phyloP scores from a whole-genome alignment of 306 rosid species.

The Vigna radiata region DNA sequence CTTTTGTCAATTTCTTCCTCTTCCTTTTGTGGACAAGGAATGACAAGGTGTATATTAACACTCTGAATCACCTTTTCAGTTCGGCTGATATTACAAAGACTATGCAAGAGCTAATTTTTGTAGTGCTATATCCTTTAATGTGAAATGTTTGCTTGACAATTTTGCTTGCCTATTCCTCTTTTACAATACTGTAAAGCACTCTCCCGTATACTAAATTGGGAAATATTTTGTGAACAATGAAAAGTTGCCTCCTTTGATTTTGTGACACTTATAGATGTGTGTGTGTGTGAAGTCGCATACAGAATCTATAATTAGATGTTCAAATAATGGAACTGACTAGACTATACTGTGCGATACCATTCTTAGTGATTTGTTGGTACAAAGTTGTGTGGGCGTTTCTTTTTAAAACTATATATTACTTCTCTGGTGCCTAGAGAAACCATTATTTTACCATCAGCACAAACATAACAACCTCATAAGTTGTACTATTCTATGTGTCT shows the following conservation, averaged over 20 bases:
- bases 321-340: slow-evolving; percentile 2
- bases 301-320: neutral
- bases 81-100: neutral
- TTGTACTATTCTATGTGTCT: slow-evolving; percentile 29
- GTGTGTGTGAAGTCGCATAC: neutral
- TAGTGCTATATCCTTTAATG: neutral
- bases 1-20: slow-evolving; percentile 7
- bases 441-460: slow-evolving; percentile 20
- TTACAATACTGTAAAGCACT: neutral
- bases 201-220: slow-evolving; percentile 2
- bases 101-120: neutral
- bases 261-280: neutral
- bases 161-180: neutral
- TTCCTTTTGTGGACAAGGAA: slow-evolving; percentile 1
- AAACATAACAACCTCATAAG: slow-evolving; percentile 3
- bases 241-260: neutral
- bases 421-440: neutral
- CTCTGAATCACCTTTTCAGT: neutral
- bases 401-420: neutral
- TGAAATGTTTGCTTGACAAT: slow-evolving; percentile 9
- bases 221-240: neutral
- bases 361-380: slow-evolving; percentile 9
- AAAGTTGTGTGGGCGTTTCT: neutral
- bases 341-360: slow-evolving; percentile 10
- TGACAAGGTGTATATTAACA: neutral